Base-by-base conservation (phyloP, 306 rosid species). In the Pterocarpus macrocarpus region DNA sequence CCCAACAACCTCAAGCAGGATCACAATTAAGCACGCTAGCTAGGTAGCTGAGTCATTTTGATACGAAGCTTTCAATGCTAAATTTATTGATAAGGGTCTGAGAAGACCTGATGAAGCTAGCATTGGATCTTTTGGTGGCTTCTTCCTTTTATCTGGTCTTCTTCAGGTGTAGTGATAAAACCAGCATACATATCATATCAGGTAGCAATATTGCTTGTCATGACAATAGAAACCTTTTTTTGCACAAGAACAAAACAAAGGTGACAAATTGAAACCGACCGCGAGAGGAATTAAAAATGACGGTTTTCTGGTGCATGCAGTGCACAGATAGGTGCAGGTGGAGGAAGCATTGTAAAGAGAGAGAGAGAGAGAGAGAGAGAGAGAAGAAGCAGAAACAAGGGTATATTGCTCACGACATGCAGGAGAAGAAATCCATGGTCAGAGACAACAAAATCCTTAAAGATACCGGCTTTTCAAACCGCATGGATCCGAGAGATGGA, bases 351-450 rank as follows among this genome's bases (percentile, higher is more conserved):
- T 22, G 28, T 22, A 22, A 22, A 30, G 58, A 45, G 50, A 22
- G 49, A 55, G 30, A 16, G 16, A 32, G 49, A 43, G 49, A 22
- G 13, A 67, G 53, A 33, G 61, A 57, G 58, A 43, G 3, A 8
- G 11, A 1, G 8, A 34, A 28, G 32, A 28, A 43, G 44, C 47
- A 63, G 62, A 76, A 64, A 47, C 9, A 56, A 68, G 36, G 49
- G 53, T 47, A 56, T 79, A 69, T 79, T 70, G 70, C 70, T 50
- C 53, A 41, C 45, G 39, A 75, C 71, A 85, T 85, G 85, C 82
- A 84, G 75, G 82, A 30, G 82, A 84, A 16, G 83, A 85, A 80
- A 82, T 81, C 68, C 73, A 71, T 0, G 55, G 34, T 75, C 82
- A 77, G 78, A 63, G 71, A 73, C 82, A 72, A 65, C 50, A 78